Evolutionary conservation across 2,329 filamentous ascomycete genomes (phyloP).

Genomic region (Trichoderma hamatum): DNA sequence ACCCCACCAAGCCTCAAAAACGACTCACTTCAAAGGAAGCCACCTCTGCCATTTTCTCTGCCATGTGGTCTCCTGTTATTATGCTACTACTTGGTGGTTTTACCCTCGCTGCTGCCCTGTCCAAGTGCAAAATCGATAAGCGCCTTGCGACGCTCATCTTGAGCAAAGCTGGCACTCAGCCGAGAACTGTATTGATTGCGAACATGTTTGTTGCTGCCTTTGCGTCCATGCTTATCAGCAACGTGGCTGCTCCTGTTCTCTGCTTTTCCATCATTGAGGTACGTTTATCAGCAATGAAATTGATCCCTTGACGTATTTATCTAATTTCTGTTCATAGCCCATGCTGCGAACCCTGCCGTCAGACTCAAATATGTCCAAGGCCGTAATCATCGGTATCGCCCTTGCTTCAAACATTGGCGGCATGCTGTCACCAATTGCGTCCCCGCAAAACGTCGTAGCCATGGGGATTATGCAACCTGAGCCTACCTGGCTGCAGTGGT

Average conservation of each 20-base stretch:
- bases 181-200: constrained; percentile 85
- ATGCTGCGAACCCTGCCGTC: constrained; percentile 90
- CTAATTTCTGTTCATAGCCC: constrained; percentile 57
- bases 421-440: constrained; percentile 94
- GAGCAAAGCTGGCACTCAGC: constrained; percentile 92
- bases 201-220: constrained; percentile 99
- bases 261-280: constrained; percentile 98
- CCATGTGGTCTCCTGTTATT: constrained; percentile 99
- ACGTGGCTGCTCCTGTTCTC: constrained; percentile 93
- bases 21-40: constrained; percentile 80
- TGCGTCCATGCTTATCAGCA: constrained; percentile 98
- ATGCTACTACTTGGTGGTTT: constrained; percentile 97
- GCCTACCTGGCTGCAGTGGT: constrained; percentile 94
- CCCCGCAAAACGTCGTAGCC: constrained; percentile 95
- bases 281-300: constrained; percentile 34
- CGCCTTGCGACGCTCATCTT: constrained; percentile 94
- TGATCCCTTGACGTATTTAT: neutral
- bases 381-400: constrained; percentile 92
- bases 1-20: constrained; percentile 56
- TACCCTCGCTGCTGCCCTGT: constrained; percentile 90
- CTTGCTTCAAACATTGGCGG: constrained; percentile 94
- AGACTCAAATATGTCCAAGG: constrained; percentile 92
- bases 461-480: constrained; percentile 92
- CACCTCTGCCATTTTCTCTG: constrained; percentile 81
- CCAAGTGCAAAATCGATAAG: constrained; percentile 97